A percentile compares a stretch with the other conserved stretches of the same genome.
Evolutionary conservation across 768 basidiomycete species (phyloP).

Genomic region (Psilocybe cyanescens): DNA sequence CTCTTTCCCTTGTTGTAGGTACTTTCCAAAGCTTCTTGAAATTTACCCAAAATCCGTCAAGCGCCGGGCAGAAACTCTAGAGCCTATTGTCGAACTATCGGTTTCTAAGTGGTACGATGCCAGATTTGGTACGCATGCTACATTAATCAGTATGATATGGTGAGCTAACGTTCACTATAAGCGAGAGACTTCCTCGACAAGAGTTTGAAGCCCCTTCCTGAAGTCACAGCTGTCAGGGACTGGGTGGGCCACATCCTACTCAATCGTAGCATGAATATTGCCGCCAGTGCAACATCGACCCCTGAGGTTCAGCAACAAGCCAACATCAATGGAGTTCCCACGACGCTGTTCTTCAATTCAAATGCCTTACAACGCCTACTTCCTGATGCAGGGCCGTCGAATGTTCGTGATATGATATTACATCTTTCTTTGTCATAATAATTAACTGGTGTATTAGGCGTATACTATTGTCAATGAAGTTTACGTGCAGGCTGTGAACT

Average conservation of each 20-base stretch:
- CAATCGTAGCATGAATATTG: slow-evolving; percentile 5
- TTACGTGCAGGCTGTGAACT: not conserved
- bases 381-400: not conserved
- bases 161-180: not conserved
- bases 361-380: not conserved
- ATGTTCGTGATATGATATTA: not conserved
- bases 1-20: not conserved
- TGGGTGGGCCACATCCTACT: slow-evolving; percentile 5
- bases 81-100: not conserved
- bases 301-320: not conserved
- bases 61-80: not conserved
- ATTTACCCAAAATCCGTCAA: not conserved
- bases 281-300: slow-evolving; percentile 2
- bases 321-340: not conserved
- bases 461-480: not conserved
- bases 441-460: not conserved
- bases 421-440: not conserved
- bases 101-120: slow-evolving; percentile 2
- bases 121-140: not conserved
- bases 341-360: slow-evolving; percentile 3
- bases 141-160: not conserved
- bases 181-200: not conserved
- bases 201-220: not conserved
- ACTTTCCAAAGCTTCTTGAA: not conserved
- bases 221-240: not conserved